A percentile compares a stretch with the other conserved stretches of the same genome.
Conservation (phyloP, 2,329 filamentous ascomycete genomes). For the Talaromyces sp. region DNA sequence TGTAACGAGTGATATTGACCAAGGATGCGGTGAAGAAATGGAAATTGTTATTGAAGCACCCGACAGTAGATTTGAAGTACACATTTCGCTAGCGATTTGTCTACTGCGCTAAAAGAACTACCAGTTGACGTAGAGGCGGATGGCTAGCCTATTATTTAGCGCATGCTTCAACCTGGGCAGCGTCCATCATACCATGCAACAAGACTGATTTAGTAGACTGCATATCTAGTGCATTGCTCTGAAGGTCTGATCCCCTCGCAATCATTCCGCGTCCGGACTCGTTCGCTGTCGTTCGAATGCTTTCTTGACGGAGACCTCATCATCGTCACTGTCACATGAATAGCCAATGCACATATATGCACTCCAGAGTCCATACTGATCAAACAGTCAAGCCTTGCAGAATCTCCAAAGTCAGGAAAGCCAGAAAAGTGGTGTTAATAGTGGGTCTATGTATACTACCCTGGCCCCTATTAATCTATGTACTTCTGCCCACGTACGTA, state of each 20-base stretch:
- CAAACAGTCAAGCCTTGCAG: background rate
- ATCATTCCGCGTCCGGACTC: background rate
- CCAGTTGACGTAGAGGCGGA: background rate
- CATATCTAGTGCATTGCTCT: constrained; percentile 1
- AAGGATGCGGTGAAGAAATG: background rate
- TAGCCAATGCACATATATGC: background rate
- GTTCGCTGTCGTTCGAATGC: no score
- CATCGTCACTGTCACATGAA: background rate
- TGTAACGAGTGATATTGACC: background rate
- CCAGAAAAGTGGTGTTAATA: background rate
- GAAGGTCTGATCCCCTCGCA: constrained; percentile 4
- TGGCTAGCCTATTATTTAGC: background rate
- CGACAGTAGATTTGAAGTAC: no score
- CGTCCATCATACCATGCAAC: background rate
- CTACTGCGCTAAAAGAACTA: no score
- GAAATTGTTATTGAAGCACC: background rate
- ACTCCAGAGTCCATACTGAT: constrained; percentile 5
- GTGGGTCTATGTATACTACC: background rate
- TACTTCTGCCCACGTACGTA: background rate
- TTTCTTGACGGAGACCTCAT: background rate
- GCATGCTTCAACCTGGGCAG: background rate
- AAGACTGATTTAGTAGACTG: constrained; percentile 3
- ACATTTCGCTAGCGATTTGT: no score
- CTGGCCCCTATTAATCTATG: background rate
- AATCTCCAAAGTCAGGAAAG: background rate